Conservation (phyloP, 179 eudicot genomes). For the Beta lomatogona region DNA sequence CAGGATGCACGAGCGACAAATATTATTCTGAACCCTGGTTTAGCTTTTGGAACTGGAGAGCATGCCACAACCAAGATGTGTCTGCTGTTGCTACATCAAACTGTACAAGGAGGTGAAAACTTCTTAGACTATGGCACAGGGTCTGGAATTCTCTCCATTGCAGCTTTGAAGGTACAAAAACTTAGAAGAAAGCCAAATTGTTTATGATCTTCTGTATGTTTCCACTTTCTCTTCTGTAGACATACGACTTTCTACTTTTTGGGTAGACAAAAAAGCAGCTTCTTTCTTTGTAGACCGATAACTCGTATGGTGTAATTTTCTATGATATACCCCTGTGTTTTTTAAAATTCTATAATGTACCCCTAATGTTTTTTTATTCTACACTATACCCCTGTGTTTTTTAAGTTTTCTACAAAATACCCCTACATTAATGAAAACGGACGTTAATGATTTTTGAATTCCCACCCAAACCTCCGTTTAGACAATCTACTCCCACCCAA, state of each 20-base stretch:
- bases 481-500: too few species aligned
- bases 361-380: too few species aligned
- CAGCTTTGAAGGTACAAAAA: constrained; percentile 77
- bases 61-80: constrained; percentile 95
- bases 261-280: neutral
- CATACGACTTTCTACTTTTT: neutral
- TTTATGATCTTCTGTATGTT: neutral
- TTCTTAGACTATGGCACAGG: constrained; percentile 96
- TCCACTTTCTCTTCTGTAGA: neutral
- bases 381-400: too few species aligned
- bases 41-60: constrained; percentile 98
- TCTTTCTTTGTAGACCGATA: neutral
- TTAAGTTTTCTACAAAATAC: too few species aligned
- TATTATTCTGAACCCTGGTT: constrained; percentile 79
- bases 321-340: too few species aligned
- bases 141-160: constrained; percentile 92
- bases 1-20: constrained; percentile 80
- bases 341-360: too few species aligned
- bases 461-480: too few species aligned
- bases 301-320: neutral
- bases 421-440: too few species aligned
- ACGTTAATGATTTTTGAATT: too few species aligned
- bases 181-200: constrained; percentile 4
- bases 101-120: constrained; percentile 75
- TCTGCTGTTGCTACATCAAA: constrained; percentile 60